Base-by-base conservation (phyloP, 768 basidiomycete species). In the Cystofilobasidium macerans region DNA sequence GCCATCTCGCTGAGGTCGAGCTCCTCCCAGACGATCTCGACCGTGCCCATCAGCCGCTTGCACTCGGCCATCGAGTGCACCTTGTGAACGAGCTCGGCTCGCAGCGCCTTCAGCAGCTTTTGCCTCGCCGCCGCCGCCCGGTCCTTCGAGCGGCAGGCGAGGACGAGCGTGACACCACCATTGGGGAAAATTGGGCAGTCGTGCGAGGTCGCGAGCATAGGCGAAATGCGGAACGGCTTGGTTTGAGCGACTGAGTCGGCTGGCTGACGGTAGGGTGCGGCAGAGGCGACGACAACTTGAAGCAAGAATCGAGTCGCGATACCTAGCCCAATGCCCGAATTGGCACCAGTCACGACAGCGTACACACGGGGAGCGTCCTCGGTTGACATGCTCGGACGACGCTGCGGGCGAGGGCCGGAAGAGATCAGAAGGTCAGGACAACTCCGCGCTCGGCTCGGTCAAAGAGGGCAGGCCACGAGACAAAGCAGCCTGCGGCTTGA, bases 251-350 rank as follows among this genome's bases (percentile, higher is more conserved):
- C 38, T n/a, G 54, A 82, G 26, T 75, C 64, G 61, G 45, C 69
- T 26, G 70, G 22, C 38, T 72, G 1, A 81, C 80, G 70, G 87
- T 85, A 16, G 80, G 76, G 7, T 82, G 82, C 64, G 72, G 72
- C 18, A 73, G 71, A 47, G 78, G 77, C n/a, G 82, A 82, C 22
- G 90, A 78, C 43, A 16, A n/a, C 26, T 71, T 89, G 85, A 70
- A 79, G 75, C 53, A 92, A 79, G 9, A 92, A 80, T 56, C 89
- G 85, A 68, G 85, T 83, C 77, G 88, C 89, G 51, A 87, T 85
- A 16, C 87, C 88, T 73, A 86, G 87, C 20, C 89, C 89, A 22
- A 92, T 80, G 64, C 89, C 89, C 43, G 89, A 91, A 73, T 3
- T 69, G 43, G 76, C 74, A 26, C 76, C 65, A 57, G 43, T 64